Base-by-base conservation (phyloP, 2,329 filamentous ascomycete species). In the Alternaria sp. region DNA sequence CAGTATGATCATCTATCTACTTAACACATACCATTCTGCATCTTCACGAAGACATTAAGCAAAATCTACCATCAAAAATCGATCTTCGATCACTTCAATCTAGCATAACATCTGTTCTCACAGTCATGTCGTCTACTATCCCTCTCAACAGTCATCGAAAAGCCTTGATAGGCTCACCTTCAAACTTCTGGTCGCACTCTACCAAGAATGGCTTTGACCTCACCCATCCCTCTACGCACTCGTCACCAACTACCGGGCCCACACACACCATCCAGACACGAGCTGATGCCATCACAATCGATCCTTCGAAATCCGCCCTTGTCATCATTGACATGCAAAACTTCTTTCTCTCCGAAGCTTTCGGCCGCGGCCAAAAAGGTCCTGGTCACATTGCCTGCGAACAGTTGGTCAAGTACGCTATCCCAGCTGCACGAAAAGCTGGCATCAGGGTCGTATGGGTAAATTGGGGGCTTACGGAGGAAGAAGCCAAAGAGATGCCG, bases 101-200 rank as follows among this genome's bases (percentile, higher is more conserved):
- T 54, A 44, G 21, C 36, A 43, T 7, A 28, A 25, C 15, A 23
- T 23, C 25, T 40, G 6, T 28, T 28, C 15, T 7, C 44, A 21
- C 30, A 19, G 44, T 32, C 21, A 66, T 62, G 62, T 44, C 59
- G 19, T 64, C 65, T 44, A 56, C 36, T 15, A 30, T 30, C 21
- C 21, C 61, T 26, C 17, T 23, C 12, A 28, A 57, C 54, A 19
- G 57, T 12, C 52, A 63, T 26, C 74, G 74, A 36, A 78, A 78
- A 71, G 73, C 80, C 36, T 62, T 82, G 56, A 82, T 85, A 61
- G 83, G 83, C 62, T 75, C 77, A 44, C 62, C 70, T 10, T 67
- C 72, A 15, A 82, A 80, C 68, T 83, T 83, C 73, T 85, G 83
- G 83, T 76, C 81, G 6, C 81, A 83, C 68, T 80, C 80, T 40